These are phyloP conservation scores for Microcyclosporella mali DNA, from an alignment of 2,329 filamentous ascomycete genomes.

Conservation along the genomic window DNA sequence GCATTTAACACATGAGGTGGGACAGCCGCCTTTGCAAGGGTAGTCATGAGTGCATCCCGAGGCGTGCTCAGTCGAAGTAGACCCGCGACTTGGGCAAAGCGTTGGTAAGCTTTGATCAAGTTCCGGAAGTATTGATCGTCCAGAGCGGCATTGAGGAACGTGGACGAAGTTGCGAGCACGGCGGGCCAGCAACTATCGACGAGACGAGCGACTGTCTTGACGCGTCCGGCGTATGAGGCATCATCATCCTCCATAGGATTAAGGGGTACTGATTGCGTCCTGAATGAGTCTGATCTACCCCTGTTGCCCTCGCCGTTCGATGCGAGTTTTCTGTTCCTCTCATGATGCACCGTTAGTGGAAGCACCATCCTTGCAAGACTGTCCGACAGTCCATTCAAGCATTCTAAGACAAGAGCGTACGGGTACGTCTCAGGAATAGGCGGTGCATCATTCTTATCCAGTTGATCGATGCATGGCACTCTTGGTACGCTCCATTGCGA, in stretches of 20 bases:
- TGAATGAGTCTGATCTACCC: conserved; percentile 59
- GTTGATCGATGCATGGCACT: conserved; percentile 83
- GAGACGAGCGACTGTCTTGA: conserved; percentile 72
- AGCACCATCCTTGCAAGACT: conserved; percentile 89
- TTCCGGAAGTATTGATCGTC: conserved; percentile 93
- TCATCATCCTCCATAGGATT: conserved; percentile 75
- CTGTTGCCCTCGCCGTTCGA: conserved; percentile 25
- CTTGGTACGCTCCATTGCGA: conserved; percentile 84
- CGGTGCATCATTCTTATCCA: conserved; percentile 86
- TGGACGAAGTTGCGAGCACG: conserved; percentile 88
- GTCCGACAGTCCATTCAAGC: conserved; percentile 84
- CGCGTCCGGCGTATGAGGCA: conserved; percentile 63
- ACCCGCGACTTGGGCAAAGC: conserved; percentile 90
- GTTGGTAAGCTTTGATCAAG: conserved; percentile 86
- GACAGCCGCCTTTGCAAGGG: conserved; percentile 85
- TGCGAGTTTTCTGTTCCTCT: conserved; percentile 35
- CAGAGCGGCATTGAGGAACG: conserved; percentile 84
- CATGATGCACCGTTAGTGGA: conserved; percentile 77
- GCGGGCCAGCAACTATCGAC: conserved; percentile 95
- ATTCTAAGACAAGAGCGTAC: conserved; percentile 81
- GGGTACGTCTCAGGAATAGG: conserved; percentile 84
- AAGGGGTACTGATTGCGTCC: conserved; percentile 69
- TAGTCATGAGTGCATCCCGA: conserved; percentile 89
- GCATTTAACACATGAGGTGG: conserved; percentile 61
- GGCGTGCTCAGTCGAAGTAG: conserved; percentile 77